Evolutionary conservation across 2,329 filamentous ascomycete genomes (phyloP).

Genomic region (Colletotrichum nymphaeae): DNA sequence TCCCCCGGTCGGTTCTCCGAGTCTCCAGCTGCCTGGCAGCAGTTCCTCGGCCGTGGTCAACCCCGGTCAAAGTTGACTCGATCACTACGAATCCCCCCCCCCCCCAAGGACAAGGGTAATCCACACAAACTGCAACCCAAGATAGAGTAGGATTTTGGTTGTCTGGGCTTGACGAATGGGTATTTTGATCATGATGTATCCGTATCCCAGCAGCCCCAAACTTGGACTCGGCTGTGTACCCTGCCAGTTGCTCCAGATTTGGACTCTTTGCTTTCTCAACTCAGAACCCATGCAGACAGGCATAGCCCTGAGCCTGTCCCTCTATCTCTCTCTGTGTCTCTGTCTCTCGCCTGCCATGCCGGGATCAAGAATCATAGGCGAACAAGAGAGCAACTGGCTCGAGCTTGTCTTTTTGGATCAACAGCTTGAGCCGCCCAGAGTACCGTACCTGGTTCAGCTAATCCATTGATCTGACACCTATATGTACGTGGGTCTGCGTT

Average conservation of each 20-base stretch:
- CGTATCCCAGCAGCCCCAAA: conserved; percentile 8
- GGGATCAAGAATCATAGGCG: neutral
- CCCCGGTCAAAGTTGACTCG: conserved; percentile 21
- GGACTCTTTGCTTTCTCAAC: conserved; percentile 12
- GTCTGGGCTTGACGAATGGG: conserved; percentile 18
- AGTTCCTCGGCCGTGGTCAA: conserved; percentile 25
- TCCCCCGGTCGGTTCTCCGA: conserved; percentile 9
- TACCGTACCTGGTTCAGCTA: conserved; percentile 29
- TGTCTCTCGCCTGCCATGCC: neutral
- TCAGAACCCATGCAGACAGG: neutral
- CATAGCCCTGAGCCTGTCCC: conserved; percentile 1
- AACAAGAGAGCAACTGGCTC: conserved; percentile 16
- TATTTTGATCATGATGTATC: conserved; percentile 1
- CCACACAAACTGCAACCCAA: conserved; percentile 18
- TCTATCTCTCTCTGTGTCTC: neutral
- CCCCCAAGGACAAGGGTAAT: conserved; percentile 21
- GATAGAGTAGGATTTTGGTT: conserved; percentile 27
- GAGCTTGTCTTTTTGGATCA: conserved; percentile 26
- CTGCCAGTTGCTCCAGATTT: conserved; percentile 18
- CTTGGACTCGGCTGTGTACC: conserved; percentile 21
- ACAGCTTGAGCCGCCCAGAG: conserved; percentile 18
- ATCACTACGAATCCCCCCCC: conserved; percentile 14
- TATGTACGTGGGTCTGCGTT: conserved; percentile 33
- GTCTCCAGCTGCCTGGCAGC: conserved; percentile 29
- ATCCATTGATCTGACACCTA: conserved; percentile 29